Percentiles rank a stretch among this genome's conserved stretches.
phyloP scores from a whole-genome alignment of 768 basidiomycete species.

The Russula sp. region DNA sequence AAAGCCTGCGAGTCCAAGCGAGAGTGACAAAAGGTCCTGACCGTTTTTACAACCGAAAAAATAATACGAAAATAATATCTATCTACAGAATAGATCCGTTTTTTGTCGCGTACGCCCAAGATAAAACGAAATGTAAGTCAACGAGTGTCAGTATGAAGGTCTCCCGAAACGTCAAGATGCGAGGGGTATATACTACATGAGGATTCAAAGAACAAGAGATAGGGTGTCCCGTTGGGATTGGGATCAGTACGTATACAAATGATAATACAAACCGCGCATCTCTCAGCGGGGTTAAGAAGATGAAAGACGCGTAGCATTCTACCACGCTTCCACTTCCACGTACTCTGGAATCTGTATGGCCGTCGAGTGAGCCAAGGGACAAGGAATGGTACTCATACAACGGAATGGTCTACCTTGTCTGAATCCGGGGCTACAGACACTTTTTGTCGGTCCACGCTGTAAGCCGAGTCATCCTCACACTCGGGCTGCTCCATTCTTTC shows the following conservation, averaged over 20 bases:
- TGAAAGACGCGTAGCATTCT: neutral
- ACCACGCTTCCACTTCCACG: conserved; percentile 13
- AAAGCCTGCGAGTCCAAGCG: neutral
- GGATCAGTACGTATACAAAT: conserved; percentile 12
- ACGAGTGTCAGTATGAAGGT: conserved; percentile 14
- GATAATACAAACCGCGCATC: conserved; percentile 21
- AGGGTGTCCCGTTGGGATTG: neutral
- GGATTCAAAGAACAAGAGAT: neutral
- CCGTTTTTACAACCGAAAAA: neutral
- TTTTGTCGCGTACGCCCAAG: neutral
- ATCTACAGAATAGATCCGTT: neutral
- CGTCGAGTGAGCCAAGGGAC: conserved; percentile 7
- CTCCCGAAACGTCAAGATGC: conserved; percentile 4
- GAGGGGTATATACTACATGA: conserved; percentile 10
- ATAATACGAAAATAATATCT: neutral
- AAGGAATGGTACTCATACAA: neutral
- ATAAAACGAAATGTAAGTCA: conserved; percentile 10
- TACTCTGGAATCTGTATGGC: conserved; percentile 18
- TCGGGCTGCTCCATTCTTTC: neutral
- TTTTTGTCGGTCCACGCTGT: conserved; percentile 12
- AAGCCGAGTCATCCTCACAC: neutral
- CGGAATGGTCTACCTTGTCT: conserved; percentile 16
- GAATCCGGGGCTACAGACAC: conserved; percentile 22
- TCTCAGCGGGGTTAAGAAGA: conserved; percentile 6
- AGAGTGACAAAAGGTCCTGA: neutral